A percentile compares a stretch with the other conserved stretches of the same genome.
These are phyloP conservation scores for Boletus smithii DNA, from an alignment of 1,284 basidiomycete genomes.

Conservation along the genomic window DNA sequence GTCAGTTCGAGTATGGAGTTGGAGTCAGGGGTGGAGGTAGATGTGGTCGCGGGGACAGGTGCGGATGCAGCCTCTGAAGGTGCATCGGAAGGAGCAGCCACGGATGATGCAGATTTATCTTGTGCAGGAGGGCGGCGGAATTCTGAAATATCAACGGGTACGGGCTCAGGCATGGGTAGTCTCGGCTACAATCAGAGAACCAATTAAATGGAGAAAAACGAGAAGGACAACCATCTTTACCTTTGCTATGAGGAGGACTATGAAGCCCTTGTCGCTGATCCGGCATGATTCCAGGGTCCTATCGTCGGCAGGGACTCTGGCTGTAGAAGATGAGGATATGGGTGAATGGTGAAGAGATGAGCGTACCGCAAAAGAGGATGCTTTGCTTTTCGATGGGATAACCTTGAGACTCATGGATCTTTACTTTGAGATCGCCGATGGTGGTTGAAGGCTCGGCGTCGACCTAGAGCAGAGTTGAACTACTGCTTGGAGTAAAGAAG, in stretches of 20 bases:
- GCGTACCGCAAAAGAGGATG: constrained; percentile 7
- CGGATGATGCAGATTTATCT: no score
- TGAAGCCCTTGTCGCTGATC: constrained; percentile 7
- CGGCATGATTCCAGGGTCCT: constrained; percentile 1
- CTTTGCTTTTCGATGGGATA: constrained; percentile 2
- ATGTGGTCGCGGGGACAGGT: no score
- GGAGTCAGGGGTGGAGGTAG: no score
- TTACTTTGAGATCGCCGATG: constrained; percentile 3
- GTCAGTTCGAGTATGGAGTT: no score
- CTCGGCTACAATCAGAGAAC: background rate
- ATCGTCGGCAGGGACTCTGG: background rate
- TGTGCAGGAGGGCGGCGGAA: no score
- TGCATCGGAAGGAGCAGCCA: no score
- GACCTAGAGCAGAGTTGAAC: background rate
- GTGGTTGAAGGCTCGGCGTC: constrained; percentile 3
- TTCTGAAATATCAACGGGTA: no score
- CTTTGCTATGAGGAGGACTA: constrained; percentile 2
- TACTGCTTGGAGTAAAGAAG: no score
- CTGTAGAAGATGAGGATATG: background rate
- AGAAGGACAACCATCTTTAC: background rate
- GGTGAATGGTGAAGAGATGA: background rate
- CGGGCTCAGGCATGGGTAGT: background rate
- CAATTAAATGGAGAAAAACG: background rate
- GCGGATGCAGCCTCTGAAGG: no score
- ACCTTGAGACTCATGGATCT: constrained; percentile 4